Evolutionary conservation across 345 rosid species (phyloP), one percentile per base, ranked within the genome.

Genomic region (Eucalyptus microcorys): DNA sequence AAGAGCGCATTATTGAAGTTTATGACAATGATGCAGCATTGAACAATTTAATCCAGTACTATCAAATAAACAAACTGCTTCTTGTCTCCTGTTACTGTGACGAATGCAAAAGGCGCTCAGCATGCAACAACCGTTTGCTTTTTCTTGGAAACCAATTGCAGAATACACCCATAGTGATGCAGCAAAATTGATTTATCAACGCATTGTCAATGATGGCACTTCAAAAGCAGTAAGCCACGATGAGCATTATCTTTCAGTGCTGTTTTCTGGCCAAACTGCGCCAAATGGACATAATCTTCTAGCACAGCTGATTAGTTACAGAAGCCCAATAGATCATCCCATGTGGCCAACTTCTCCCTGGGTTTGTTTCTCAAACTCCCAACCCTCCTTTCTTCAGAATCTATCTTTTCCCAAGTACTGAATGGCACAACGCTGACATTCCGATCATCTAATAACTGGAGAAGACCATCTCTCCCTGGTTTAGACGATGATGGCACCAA

Each of bases 351-450:
- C 89, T 97, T 97, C 88, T 96, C 98, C 89, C 97, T 94, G 8
- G 95, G 94, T 90, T 96, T 96, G 89, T 92, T 92, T 88, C 53
- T 94, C 90, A 91, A 81, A 92, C 86, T 92, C 87, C 99, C 99
- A 85, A 94, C 92, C 89, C 92, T 92, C 92, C 91, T 94, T 88
- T 97, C 99, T 90, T 94, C 96, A 37, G 90, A 91, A 76, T 97
- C 98, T 45, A 97, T 96, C 90, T 93, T 95, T 90, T 96, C 94
- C 99, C 99, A 98, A 7, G 52, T 95, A 88, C 86, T 88, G 91
- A 93, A 97, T 7, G 95, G 93, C 22, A 97, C 90, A 40, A 86
- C 91, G 89, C 92, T 90, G 55, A 93, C 94, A 21, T 91, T 89
- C 90, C 94, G 90, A 45, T 87, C 26, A 49, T 93, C 94, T 53